Base-by-base conservation (phyloP, 805 yeast species). In the Starmerella scarabaei region DNA sequence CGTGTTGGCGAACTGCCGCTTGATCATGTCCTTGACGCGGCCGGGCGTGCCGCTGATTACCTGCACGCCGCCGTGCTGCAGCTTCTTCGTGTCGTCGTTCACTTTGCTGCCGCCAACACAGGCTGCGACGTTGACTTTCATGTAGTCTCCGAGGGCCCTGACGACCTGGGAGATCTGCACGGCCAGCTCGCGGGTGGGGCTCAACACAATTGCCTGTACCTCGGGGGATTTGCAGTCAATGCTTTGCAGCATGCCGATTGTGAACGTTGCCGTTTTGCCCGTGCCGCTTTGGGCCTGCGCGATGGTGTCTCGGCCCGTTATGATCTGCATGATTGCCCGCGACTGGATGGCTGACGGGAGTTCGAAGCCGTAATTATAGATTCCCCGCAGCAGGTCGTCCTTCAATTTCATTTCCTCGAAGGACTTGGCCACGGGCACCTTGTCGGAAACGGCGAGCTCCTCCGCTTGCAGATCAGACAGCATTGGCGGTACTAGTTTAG, bases 261-360 rank as follows among this genome's bases (percentile, higher is more conserved):
- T 73, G 70, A 91, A 91, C 35, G 98, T 91, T 50, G 97, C 98
- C 21, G 98, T 91, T 68, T 91, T 91, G 66, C 98, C 98, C 36
- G 98, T 91, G 65, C 98, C 98, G 28, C 95, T 84, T 67, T 91
- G 98, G 44, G 98, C 97, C 68, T 91, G 98, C 45, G 98, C 98
- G 49, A 91, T 69, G 0, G 72, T 67, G 55, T 80, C 88, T 53
- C 77, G 63, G 33, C 86, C 86, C 42, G 74, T 71, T 45, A 80
- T 76, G 51, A 80, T 79, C 55, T 80, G 88, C 58, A 74, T 67
- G 50, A 80, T 80, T 36, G 91, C 93, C 53, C 91, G 65, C 41
- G 77, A 75, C 60, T 80, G 93, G 58, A 80, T 81, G 29, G 91
- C 83, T 28, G 84, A 76, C 28, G 93, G 93, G 19, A 73, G 65